Evolutionary conservation across 2,329 filamentous ascomycete species (phyloP), one percentile per base, ranked within the genome.

Genomic region (Fusarium sp.): DNA sequence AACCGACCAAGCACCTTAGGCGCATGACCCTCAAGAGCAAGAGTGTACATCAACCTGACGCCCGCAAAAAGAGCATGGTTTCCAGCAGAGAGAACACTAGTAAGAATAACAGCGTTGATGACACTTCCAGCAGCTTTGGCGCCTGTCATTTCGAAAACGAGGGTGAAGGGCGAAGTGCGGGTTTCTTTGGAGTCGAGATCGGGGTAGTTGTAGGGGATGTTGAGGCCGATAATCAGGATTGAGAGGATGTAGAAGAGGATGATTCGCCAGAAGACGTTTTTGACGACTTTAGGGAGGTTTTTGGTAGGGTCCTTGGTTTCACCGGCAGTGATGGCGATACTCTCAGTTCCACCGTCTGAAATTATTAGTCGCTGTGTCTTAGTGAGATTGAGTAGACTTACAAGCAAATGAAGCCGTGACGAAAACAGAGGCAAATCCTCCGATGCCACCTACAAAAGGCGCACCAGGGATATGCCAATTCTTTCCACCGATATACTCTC

Each of bases 211-310:
- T 89, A 90, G 0, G 88, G 87, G 7, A 90, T 81, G 52, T 89
- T 86, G 47, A 90, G 83, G 13, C 88, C 88, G 64, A 90, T 77
- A 45, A 81, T 58, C 25, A 81, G 76, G n/a, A 81, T 64, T 3
- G 80, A 81, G 30, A 81, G 76, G 73, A 81, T 71, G 46, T 81
- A 81, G 77, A 88, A 88, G 11, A 88, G 80, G 6, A 88, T 65
- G 56, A 89, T 88, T 7, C 88, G 85, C 87, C 87, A 90, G 73
- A 90, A 90, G 41, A 90, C 88, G 58, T 91, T 90, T 70, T 87
- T 87, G 47, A 91, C 87, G 4, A 90, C 89, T 5, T 84, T 83
- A 2, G 90, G 90, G 34, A 91, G 79, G 59, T 84, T 90, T 67
- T 83, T 84, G 20, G 86, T 83, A 0, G 90, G 89, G 69, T 91